Base-by-base conservation (phyloP, 2,329 filamentous ascomycete species). In the Drechslera avenae region DNA sequence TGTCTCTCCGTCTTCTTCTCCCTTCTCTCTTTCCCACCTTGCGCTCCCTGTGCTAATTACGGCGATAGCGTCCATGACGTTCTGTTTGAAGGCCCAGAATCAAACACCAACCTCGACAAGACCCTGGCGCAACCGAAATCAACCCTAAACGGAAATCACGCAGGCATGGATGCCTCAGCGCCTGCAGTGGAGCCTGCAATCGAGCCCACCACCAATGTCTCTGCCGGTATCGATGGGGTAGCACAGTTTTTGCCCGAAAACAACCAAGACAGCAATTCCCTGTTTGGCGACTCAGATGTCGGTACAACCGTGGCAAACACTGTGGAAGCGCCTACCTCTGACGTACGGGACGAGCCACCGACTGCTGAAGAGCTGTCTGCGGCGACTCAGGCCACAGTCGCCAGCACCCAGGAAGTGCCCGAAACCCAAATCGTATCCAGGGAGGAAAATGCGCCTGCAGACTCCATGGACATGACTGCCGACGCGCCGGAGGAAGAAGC, bases 221-320 rank as follows among this genome's bases (percentile, higher is more conserved):
- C 74, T 9, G 68, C 72, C 46, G 76, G 75, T 43, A 78, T 79
- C 26, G 75, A 76, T 21, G 69, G 75, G 4, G 63, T 75, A 21
- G 72, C 76, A 16, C 73, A 75, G 28, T 77, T 75, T 51, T 61
- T 79, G 36, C 71, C 75, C 16, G 73, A 77, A 41, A 71, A 68
- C 46, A 68, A 75, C 42, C 59, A 68, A 19, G 73, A 75, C 31
- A 63, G 57, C 16, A 75, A 75, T 44, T 75, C 77, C 52, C 65
- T 77, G 5, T 74, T 76, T 39, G 67, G 65, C 28, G 63, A 62
- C 33, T 61, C 62, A 13, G 67, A 74, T 16, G 39, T 62, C 12
- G 55, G 53, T 26, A 52, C 56, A n/a, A 66, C 68, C 1, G 52
- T 71, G 17, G 70, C 73, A 36, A 73, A 74, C 28, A 73, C 76